These are phyloP conservation scores for Endoconidiophora laricicola DNA, from an alignment of 2,329 filamentous ascomycete species.

Conservation along the genomic window DNA sequence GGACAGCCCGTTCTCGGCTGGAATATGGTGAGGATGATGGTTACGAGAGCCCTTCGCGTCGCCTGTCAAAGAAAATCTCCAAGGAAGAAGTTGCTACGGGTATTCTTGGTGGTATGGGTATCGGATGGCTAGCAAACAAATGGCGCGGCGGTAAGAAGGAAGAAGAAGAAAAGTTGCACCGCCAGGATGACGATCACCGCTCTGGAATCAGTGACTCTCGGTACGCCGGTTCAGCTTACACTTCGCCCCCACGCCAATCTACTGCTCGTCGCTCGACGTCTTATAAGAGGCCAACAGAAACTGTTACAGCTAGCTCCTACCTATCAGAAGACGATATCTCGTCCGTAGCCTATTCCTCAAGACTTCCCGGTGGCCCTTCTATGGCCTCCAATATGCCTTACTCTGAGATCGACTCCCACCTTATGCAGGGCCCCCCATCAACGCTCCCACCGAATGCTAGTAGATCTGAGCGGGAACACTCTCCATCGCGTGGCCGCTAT, in stretches of 20 bases:
- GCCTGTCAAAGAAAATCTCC: slow-evolving; percentile 19
- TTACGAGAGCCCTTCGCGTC: slow-evolving; percentile 39
- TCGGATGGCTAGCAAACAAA: slow-evolving; percentile 52
- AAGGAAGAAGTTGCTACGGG: slow-evolving; percentile 24
- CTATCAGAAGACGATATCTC: slow-evolving; percentile 1
- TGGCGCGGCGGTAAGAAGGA: slow-evolving; percentile 40
- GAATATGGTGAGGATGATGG: slow-evolving; percentile 11
- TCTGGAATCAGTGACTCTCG: slow-evolving; percentile 44
- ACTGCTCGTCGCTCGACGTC: slow-evolving; percentile 12
- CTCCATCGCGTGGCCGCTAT: slow-evolving; percentile 7
- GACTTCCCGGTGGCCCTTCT: background rate
- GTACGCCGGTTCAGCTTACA: slow-evolving; percentile 52
- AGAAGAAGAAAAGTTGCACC: slow-evolving; percentile 27
- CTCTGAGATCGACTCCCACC: slow-evolving; percentile 3
- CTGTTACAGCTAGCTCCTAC: slow-evolving; percentile 7
- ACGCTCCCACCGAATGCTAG: slow-evolving; percentile 7
- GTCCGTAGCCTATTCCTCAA: slow-evolving; percentile 2
- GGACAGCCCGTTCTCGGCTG: slow-evolving; percentile 26
- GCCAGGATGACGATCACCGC: slow-evolving; percentile 36
- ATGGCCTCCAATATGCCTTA: slow-evolving; percentile 1
- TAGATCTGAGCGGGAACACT: slow-evolving; percentile 3
- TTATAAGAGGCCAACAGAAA: background rate
- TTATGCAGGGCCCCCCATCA: background rate
- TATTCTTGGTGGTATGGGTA: slow-evolving; percentile 36
- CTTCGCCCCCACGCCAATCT: slow-evolving; percentile 15